Base-by-base conservation (phyloP, 2,329 filamentous ascomycete genomes). In the Rosellinia necatrix region DNA sequence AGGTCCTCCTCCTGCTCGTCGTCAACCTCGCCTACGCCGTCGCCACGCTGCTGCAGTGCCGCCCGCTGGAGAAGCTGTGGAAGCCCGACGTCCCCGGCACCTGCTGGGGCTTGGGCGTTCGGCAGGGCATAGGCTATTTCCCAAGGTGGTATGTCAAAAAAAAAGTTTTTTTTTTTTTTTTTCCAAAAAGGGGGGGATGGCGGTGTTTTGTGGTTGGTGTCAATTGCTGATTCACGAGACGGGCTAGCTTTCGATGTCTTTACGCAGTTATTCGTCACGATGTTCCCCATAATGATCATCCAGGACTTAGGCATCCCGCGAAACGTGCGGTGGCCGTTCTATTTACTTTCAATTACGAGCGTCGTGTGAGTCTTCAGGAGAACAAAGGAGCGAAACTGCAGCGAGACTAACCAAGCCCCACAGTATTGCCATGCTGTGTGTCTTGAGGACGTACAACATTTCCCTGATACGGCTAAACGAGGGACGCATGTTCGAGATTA, bases 1-100 rank as follows among this genome's bases (percentile, higher is more conserved):
- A 71, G 48, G 66, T 73, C 10, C 47, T 71, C 21, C 37, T 72
- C 4, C 68, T 76, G 55, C 68, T 70, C 13, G 42, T 68, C 5
- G 64, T 72, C 22, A 73, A 71, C 49, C 53, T 72, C 17, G 65
- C 64, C 19, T 73, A 70, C 50, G 63, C 66, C 10, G 51, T 75
- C 32, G 68, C 71, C 17, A 66, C 68, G 6, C 69, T 73, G 51
- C 60, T 75, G 19, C 71, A 74, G 53, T 76, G 74, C 54, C 68
- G 68, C 3, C 74, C 74, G 34, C 60, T 75, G 32, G 68, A 71
- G 52, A 73, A 70, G 61, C 60, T 75, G 3, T 76, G 74, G 74
- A 63, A 71, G 10, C 61, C 68, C 1, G 37, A 43, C 1, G 65
- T 68, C 6, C 49, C 56, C 0, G 74, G 72, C 0, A 34, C 52